Base-by-base conservation (phyloP, 768 basidiomycete species). In the Lactarius sp. region DNA sequence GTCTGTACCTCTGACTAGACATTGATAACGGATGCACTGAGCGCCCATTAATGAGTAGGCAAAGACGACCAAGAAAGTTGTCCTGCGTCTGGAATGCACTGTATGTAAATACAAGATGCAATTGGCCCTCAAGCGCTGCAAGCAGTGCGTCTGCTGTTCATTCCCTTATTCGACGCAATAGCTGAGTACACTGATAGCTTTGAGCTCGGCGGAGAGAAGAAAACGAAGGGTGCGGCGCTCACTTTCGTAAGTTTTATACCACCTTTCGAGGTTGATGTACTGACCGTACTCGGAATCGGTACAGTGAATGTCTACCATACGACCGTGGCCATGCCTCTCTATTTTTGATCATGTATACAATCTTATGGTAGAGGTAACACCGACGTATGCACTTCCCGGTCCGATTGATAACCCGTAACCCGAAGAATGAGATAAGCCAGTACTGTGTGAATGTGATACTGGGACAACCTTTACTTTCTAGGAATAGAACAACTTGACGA, bases 121-220 rank as follows among this genome's bases (percentile, higher is more conserved):
- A 76, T 74, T 98, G 63, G 72, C 92, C 13, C 83, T 99, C 75
- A 99, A 99, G 82, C 94, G 97, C 70, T 98, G 94, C 95, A 99
- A 99, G 79, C 96, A 99, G 92, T 94, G 73, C 75, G 92, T 85
- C 31, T 39, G 14, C 51, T n/a, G 4, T 37, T 42, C 54, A 6
- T 33, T 36, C 33, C 8, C 10, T 34, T 8, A 34, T 33, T 22
- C 46, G 8, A 10, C 37, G 52, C 22, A 9, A n/a, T 33, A 22
- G 20, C 62, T 66, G 54, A 62, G 37, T 4, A 52, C 7, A 56
- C 57, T 18, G 53, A 22, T 69, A 93, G 92, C 83, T 98, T 99
- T 83, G 96, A 98, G 81, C 88, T 98, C 59, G 96, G 97, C 77
- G 97, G 97, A 75, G 97, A 99, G 85, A 99, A 98, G 87, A 98